Evolutionary conservation across 1,284 basidiomycete species (phyloP).

Genomic region (Tylopilus sp.): DNA sequence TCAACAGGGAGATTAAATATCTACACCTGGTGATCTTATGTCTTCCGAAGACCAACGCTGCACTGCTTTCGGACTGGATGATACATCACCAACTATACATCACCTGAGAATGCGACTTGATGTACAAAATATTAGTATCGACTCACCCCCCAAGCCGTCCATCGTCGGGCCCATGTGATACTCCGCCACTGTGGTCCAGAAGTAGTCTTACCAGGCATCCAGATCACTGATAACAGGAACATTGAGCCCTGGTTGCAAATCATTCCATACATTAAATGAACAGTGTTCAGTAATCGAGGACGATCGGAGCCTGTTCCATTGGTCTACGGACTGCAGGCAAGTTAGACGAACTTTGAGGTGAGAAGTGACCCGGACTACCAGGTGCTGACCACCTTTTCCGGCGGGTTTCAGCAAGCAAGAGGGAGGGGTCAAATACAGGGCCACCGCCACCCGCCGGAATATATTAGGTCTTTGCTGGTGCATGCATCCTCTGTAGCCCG

Average conservation of each 20-base stretch:
- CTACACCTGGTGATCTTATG: not conserved
- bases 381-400: not conserved
- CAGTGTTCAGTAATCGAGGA: conserved; percentile 1
- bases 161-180: not conserved
- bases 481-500: too few relatives aligned
- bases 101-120: too few relatives aligned
- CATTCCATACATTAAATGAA: conserved; percentile 1
- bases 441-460: too few relatives aligned
- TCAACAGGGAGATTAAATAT: not conserved
- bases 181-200: conserved; percentile 1
- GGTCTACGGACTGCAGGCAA: not conserved
- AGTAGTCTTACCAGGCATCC: conserved; percentile 4
- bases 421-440: too few relatives aligned
- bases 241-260: not conserved
- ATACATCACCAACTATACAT: too few relatives aligned
- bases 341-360: not conserved
- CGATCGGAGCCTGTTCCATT: not conserved
- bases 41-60: too few relatives aligned
- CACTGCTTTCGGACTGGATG: too few relatives aligned
- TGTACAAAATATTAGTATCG: too few relatives aligned
- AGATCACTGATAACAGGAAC: not conserved
- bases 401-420: too few relatives aligned
- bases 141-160: not conserved
- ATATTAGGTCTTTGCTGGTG: too few relatives aligned
- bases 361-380: not conserved